Evolutionary conservation across 257 asterid genomes (phyloP).

Genomic region (Orobanche coerulescens): DNA sequence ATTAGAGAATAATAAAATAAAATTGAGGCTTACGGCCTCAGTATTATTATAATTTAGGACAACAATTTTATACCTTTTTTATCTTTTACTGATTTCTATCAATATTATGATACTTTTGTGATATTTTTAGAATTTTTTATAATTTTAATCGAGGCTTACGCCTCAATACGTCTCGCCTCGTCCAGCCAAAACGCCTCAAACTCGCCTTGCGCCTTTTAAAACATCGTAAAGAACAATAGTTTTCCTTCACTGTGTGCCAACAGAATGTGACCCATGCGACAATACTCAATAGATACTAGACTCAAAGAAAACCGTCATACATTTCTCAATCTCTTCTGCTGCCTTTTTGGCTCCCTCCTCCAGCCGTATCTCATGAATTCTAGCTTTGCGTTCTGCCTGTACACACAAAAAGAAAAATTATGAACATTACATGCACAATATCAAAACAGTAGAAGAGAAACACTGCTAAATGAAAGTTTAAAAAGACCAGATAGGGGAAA

Average conservation of each 20-base stretch:
- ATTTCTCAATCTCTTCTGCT: conserved; percentile 86
- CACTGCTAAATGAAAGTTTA: background rate
- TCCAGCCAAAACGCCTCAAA: too few species aligned
- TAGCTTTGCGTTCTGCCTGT: conserved; percentile 74
- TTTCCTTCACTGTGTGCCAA: conserved; percentile 1
- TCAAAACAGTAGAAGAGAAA: background rate
- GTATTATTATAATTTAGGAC: too few species aligned
- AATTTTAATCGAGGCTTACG: too few species aligned
- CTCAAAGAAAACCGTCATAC: conserved; percentile 26
- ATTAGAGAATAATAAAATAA: too few species aligned
- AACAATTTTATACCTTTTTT: too few species aligned
- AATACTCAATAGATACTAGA: background rate
- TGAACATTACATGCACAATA: background rate
- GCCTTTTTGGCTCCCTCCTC: conserved; percentile 93
- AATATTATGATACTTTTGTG: too few species aligned
- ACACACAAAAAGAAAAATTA: conserved; percentile 2
- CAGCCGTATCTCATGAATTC: conserved; percentile 75
- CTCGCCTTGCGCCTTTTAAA: too few species aligned
- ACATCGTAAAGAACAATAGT: background rate
- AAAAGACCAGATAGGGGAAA: background rate
- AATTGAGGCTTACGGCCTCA: too few species aligned
- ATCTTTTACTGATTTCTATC: too few species aligned
- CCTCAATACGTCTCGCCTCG: too few species aligned
- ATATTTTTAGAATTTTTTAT: too few species aligned
- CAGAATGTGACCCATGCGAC: background rate